A percentile compares a stretch with the other conserved stretches of the same genome.
Conservation (phyloP, 495 filamentous ascomycete genomes). For the Tuber melanosporum region DNA sequence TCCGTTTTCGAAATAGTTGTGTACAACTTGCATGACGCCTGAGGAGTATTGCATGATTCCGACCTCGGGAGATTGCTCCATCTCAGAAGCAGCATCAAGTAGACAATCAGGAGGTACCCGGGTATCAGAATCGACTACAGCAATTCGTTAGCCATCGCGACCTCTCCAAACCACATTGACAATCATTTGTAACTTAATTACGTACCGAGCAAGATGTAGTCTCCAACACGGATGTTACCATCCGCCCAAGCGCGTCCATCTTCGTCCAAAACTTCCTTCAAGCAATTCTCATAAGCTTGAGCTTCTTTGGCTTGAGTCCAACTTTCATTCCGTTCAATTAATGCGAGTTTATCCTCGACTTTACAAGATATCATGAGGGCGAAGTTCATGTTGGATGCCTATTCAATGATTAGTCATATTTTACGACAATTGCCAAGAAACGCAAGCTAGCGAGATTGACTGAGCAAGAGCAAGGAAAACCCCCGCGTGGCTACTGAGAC, state of each 20-base stretch:
- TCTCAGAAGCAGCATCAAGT: constrained; percentile 68
- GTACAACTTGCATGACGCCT: constrained; percentile 73
- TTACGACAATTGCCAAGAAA: neutral
- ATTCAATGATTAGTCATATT: constrained; percentile 27
- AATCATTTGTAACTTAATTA: constrained; percentile 2
- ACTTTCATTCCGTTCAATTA: constrained; percentile 51
- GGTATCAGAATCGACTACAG: constrained; percentile 68
- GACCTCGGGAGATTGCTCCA: constrained; percentile 73
- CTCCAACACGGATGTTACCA: constrained; percentile 71
- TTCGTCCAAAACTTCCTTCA: constrained; percentile 64
- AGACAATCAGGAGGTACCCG: constrained; percentile 68
- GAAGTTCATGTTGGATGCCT: constrained; percentile 84
- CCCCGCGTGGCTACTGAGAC: constrained; percentile 16
- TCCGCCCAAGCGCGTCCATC: constrained; percentile 70
- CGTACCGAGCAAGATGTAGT: constrained; percentile 59
- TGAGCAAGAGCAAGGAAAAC: neutral
- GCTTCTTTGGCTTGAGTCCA: constrained; percentile 69
- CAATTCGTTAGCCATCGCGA: neutral
- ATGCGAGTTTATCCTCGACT: constrained; percentile 61
- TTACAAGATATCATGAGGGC: constrained; percentile 67
- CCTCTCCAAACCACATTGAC: neutral
- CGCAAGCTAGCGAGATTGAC: neutral
- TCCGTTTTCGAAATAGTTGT: constrained; percentile 66
- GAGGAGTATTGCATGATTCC: constrained; percentile 76
- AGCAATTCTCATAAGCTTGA: constrained; percentile 57